Evolutionary conservation across 768 basidiomycete genomes (phyloP).

Genomic region (Cystofilobasidium macerans): DNA sequence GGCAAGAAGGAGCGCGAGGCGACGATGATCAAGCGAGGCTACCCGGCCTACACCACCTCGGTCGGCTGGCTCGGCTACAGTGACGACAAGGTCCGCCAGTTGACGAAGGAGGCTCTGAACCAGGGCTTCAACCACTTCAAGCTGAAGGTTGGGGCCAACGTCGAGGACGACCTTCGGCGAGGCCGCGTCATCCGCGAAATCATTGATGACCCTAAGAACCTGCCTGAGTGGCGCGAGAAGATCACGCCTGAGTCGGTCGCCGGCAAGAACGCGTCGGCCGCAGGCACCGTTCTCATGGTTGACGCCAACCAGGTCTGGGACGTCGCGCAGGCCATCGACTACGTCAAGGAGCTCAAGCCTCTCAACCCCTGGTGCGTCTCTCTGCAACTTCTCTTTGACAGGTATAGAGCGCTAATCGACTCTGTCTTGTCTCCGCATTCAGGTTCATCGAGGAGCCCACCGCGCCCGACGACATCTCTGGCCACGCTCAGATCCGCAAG

Average conservation of each 20-base stretch:
- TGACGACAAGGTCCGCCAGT: conserved; percentile 76
- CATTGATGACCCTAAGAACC: conserved; percentile 71
- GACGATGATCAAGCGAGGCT: conserved; percentile 63
- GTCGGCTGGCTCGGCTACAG: conserved; percentile 58
- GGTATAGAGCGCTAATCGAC: too few species aligned
- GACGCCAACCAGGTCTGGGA: conserved; percentile 95
- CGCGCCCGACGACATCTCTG: conserved; percentile 84
- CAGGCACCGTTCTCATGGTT: conserved; percentile 89
- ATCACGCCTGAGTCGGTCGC: conserved; percentile 19
- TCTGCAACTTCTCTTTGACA: neutral
- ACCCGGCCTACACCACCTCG: conserved; percentile 88
- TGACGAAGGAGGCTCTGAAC: conserved; percentile 73
- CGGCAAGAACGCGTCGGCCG: conserved; percentile 47
- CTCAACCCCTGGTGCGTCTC: conserved; percentile 69
- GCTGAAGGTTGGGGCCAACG: conserved; percentile 88
- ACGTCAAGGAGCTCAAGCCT: conserved; percentile 63
- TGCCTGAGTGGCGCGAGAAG: conserved; percentile 19
- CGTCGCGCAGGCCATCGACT: conserved; percentile 82
- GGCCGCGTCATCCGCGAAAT: conserved; percentile 82
- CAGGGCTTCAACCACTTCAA: conserved; percentile 98
- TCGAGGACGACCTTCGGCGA: conserved; percentile 70
- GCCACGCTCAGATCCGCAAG: conserved; percentile 45
- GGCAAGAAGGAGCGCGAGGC: conserved; percentile 69
- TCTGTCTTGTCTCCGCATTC: neutral
- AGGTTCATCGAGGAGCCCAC: conserved; percentile 94